phyloP scores from a whole-genome alignment of 768 basidiomycete genomes.

The Suillus subaureus region DNA sequence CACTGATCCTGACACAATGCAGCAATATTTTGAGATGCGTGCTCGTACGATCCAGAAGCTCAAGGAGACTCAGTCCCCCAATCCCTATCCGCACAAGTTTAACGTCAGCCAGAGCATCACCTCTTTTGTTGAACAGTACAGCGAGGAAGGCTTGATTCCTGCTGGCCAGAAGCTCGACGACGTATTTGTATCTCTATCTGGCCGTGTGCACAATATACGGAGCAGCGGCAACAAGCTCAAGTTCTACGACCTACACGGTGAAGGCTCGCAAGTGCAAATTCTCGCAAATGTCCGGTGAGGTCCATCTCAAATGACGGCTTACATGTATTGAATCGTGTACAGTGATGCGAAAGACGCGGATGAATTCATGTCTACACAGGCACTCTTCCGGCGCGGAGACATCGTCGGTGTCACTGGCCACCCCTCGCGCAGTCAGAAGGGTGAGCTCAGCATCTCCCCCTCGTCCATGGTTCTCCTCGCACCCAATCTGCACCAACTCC shows the following conservation, averaged over 20 bases:
- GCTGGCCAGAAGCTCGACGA: conserved; percentile 67
- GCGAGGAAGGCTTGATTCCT: conserved; percentile 67
- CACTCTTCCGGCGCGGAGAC: conserved; percentile 92
- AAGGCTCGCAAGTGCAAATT: conserved; percentile 93
- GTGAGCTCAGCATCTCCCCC: conserved; percentile 90
- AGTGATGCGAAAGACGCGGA: conserved; percentile 69
- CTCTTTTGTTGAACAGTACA: conserved; percentile 73
- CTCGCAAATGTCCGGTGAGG: conserved; percentile 86
- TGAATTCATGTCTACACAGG: conserved; percentile 71
- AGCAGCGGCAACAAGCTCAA: conserved; percentile 78
- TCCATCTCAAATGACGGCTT: neutral
- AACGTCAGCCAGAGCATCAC: conserved; percentile 78
- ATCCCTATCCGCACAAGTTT: conserved; percentile 99
- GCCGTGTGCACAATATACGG: conserved; percentile 90
- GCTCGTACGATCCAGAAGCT: conserved; percentile 86
- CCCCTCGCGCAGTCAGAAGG: conserved; percentile 92
- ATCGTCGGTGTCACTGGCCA: conserved; percentile 90
- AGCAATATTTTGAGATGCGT: conserved; percentile 98
- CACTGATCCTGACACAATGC: conserved; percentile 1
- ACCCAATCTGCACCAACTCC: conserved; percentile 95
- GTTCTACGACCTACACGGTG: conserved; percentile 94
- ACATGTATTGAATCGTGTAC: conserved; percentile 1
- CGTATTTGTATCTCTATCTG: conserved; percentile 70
- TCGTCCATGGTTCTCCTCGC: conserved; percentile 83
- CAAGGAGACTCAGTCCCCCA: conserved; percentile 80